A percentile compares a stretch with the other conserved stretches of the same genome.
phyloP scores from a whole-genome alignment of 139 green algal species.

The Mychonastes homosphaera region DNA sequence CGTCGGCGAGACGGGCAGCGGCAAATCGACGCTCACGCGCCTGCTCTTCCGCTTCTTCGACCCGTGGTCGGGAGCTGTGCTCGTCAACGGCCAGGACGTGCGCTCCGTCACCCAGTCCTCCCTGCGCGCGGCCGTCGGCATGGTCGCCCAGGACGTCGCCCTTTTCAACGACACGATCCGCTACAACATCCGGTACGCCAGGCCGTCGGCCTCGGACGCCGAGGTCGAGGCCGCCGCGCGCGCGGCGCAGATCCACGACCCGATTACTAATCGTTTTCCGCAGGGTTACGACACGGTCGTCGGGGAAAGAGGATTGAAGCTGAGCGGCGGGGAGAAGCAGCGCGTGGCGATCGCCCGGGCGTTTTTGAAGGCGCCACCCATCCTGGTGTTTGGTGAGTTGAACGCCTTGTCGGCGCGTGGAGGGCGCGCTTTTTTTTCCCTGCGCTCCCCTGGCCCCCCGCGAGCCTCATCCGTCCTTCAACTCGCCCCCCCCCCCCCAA shows the following conservation, averaged over 20 bases:
- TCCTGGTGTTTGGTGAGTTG: constrained; percentile 24
- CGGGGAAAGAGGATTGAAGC: constrained; percentile 61
- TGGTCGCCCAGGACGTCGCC: constrained; percentile 66
- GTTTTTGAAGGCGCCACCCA: constrained; percentile 25
- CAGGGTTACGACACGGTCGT: constrained; percentile 78
- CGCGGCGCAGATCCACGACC: constrained; percentile 64
- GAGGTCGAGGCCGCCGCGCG: constrained; percentile 52
- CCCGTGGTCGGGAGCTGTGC: constrained; percentile 37
- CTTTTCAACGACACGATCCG: constrained; percentile 85
- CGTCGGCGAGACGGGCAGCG: constrained; percentile 65
- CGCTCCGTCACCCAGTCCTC: constrained; percentile 52
- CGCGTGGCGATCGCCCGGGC: constrained; percentile 47
- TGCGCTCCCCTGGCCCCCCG: neutral
- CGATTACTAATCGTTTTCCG: constrained; percentile 48
- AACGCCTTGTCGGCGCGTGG: neutral
- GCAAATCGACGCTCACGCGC: constrained; percentile 75
- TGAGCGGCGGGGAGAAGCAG: constrained; percentile 56
- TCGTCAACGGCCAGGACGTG: constrained; percentile 66
- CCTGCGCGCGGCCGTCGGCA: constrained; percentile 38
- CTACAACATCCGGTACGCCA: constrained; percentile 69
- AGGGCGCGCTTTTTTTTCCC: neutral
- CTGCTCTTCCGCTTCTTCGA: constrained; percentile 72
- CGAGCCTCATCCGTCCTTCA: neutral
- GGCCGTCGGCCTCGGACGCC: constrained; percentile 34
- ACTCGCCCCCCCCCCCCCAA: neutral